A percentile compares a stretch with the other conserved stretches of the same genome.
phyloP scores from a whole-genome alignment of 139 green algal species.

The Chlamydomonas schloesseri region DNA sequence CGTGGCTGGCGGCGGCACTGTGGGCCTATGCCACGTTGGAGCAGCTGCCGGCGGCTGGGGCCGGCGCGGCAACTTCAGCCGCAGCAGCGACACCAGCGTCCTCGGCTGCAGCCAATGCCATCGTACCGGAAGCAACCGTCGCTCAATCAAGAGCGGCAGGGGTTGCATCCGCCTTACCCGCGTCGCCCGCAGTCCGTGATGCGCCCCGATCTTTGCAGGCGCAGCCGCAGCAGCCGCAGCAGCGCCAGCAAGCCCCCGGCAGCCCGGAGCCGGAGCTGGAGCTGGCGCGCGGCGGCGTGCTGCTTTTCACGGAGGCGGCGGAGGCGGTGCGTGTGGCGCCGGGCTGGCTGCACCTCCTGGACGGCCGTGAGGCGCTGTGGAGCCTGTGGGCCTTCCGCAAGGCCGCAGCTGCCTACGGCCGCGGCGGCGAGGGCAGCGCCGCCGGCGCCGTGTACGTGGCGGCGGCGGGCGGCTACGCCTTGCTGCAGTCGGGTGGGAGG shows the following conservation, averaged over 20 bases:
- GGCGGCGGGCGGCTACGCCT: neutral
- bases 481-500: neutral
- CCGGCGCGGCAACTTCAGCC: too few species aligned
- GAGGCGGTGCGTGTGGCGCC: conserved; percentile 19
- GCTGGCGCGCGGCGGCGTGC: neutral
- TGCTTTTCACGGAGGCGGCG: conserved; percentile 20
- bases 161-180: too few species aligned
- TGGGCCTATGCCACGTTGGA: neutral
- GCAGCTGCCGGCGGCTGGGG: neutral
- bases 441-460: neutral
- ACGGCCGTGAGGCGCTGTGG: conserved; percentile 30
- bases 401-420: neutral
- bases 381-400: conserved; percentile 24
- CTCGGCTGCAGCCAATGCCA: too few species aligned
- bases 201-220: too few species aligned
- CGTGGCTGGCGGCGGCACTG: conserved; percentile 31
- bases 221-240: too few species aligned
- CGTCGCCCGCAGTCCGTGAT: too few species aligned
- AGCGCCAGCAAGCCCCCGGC: too few species aligned
- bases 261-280: neutral
- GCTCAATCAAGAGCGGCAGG: too few species aligned
- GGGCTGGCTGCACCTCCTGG: conserved; percentile 27
- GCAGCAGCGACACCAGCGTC: too few species aligned
- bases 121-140: too few species aligned
- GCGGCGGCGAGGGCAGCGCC: too few species aligned